Conservation (phyloP, 257 asterid genomes). For the Plantago elongata region DNA sequence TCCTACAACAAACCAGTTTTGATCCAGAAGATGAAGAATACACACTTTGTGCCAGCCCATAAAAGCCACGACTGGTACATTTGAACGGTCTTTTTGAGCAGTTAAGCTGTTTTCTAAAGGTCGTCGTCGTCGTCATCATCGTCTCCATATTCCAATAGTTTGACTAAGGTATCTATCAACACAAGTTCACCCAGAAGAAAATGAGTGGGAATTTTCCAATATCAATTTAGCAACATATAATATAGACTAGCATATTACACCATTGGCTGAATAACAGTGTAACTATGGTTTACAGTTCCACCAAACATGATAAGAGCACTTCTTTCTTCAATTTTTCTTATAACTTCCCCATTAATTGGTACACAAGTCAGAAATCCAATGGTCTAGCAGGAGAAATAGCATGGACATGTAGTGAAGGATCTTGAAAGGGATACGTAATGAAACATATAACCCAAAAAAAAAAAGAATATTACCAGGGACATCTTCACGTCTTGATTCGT, state of each 20-base stretch:
- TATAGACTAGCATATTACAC: too few species aligned
- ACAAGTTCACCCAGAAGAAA: not conserved
- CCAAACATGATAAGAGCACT: not conserved
- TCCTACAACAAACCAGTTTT: not conserved
- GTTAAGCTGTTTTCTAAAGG: slow-evolving; percentile 18
- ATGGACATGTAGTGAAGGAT: not conserved
- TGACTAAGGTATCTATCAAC: slow-evolving; percentile 66
- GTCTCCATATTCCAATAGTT: slow-evolving; percentile 93
- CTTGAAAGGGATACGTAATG: too few species aligned
- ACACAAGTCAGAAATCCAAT: not conserved
- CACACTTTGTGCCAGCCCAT: slow-evolving; percentile 52
- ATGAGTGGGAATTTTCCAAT: not conserved
- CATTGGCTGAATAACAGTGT: too few species aligned
- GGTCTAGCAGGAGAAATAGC: too few species aligned
- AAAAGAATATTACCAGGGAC: slow-evolving; percentile 59
- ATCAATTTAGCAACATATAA: not conserved
- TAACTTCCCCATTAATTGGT: not conserved
- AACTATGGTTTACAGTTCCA: not conserved
- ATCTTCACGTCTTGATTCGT: slow-evolving; percentile 31
- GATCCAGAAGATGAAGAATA: slow-evolving; percentile 1
- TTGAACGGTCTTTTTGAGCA: slow-evolving; percentile 26
- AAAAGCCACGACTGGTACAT: slow-evolving; percentile 41
- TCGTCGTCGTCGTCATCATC: slow-evolving; percentile 55
- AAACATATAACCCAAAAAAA: too few species aligned
- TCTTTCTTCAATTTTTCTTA: not conserved